These are phyloP conservation scores for Trichoderma guizhouense DNA, from an alignment of 2,329 filamentous ascomycete species.

Conservation along the genomic window DNA sequence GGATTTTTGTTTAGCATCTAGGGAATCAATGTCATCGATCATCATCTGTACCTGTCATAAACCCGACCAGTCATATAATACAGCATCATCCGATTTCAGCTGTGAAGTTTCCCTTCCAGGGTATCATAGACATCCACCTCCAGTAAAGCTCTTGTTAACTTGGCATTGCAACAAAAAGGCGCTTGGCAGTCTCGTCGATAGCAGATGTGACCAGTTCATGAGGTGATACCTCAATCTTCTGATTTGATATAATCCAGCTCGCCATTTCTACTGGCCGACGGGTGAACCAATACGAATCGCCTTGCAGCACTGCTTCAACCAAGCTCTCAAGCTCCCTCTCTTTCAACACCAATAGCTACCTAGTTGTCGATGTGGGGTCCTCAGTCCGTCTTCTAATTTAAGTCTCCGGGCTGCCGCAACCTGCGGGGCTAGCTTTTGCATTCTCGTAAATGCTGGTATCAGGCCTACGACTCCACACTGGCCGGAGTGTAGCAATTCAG, in stretches of 20 bases:
- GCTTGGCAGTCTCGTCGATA: not conserved
- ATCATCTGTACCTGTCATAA: not conserved
- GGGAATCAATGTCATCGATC: not conserved
- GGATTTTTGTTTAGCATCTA: not conserved
- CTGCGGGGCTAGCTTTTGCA: not conserved
- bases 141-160: not conserved
- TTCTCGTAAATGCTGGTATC: not conserved
- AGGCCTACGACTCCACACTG: constrained; percentile 3
- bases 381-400: constrained; percentile 12
- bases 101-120: not conserved
- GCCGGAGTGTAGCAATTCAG: not conserved
- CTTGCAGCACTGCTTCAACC: not conserved
- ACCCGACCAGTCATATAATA: not conserved
- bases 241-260: not conserved
- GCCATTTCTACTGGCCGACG: not conserved
- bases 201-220: not conserved
- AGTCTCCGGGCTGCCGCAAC: constrained; percentile 5
- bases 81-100: not conserved
- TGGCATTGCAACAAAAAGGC: not conserved
- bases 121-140: not conserved
- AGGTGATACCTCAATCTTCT: not conserved
- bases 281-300: not conserved
- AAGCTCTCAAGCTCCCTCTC: not conserved
- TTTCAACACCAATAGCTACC: not conserved
- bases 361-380: constrained; percentile 1